Conservation (phyloP, 2,329 filamentous ascomycete genomes). For the Cercospora brassicicola region DNA sequence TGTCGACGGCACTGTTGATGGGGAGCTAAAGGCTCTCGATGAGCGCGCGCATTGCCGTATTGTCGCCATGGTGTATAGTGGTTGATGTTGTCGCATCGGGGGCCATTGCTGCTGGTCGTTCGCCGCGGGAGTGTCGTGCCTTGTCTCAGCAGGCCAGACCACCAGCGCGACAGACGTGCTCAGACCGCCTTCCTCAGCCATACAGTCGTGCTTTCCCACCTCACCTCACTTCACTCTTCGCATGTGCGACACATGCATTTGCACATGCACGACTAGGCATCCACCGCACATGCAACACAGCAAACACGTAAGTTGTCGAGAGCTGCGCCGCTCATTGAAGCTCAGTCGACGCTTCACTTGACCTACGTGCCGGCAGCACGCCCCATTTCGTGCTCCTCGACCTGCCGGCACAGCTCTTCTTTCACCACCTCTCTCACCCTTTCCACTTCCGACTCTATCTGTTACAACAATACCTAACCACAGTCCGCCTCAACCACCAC, state of each 20-base stretch:
- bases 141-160: conserved; percentile 1
- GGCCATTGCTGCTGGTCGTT: not conserved
- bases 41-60: conserved; percentile 30
- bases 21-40: conserved; percentile 25
- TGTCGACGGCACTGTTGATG: conserved; percentile 16
- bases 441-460: not conserved
- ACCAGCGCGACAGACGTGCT: not conserved
- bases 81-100: conserved; percentile 9
- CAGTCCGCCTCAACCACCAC: not conserved
- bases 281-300: not conserved
- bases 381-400: not conserved
- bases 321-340: not conserved
- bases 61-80: conserved; percentile 26
- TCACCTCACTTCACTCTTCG: not conserved
- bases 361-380: not conserved
- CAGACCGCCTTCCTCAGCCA: not conserved
- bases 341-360: not conserved
- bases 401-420: not conserved
- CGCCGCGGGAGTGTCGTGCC: not conserved
- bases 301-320: not conserved
- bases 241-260: not conserved
- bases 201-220: not conserved
- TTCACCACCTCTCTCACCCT: not conserved
- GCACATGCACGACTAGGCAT: not conserved
- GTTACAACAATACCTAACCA: not conserved